Percentiles rank a stretch among this genome's conserved stretches.
These are phyloP conservation scores for Chaetomium globosum DNA, from an alignment of 2,329 filamentous ascomycete genomes.

Conservation along the genomic window DNA sequence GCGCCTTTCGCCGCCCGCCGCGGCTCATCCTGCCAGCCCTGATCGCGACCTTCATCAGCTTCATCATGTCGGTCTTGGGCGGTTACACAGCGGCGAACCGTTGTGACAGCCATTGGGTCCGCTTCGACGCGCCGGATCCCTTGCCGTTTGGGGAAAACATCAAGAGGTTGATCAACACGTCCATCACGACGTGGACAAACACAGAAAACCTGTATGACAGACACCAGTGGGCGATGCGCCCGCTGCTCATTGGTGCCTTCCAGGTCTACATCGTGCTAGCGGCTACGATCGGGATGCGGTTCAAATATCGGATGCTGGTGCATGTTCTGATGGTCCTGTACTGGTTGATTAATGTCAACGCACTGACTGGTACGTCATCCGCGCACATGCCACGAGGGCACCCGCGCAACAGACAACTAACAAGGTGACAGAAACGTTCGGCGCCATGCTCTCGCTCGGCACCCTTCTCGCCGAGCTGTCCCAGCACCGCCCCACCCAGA, in stretches of 20 bases:
- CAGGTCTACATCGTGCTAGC: constrained; percentile 53
- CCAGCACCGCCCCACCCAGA: constrained; percentile 50
- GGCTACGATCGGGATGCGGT: constrained; percentile 52
- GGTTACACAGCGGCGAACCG: constrained; percentile 52
- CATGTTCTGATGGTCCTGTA: constrained; percentile 52
- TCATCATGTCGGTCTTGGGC: constrained; percentile 52
- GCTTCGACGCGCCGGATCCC: constrained; percentile 51
- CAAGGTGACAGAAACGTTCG: constrained; percentile 53
- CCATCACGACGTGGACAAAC: constrained; percentile 54
- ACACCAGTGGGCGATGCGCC: constrained; percentile 58
- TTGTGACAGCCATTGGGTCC: constrained; percentile 55
- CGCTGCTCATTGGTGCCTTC: constrained; percentile 54
- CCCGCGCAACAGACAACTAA: constrained; percentile 16
- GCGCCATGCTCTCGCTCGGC: constrained; percentile 54
- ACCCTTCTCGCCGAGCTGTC: constrained; percentile 56
- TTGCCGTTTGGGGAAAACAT: constrained; percentile 51
- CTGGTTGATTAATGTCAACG: constrained; percentile 51
- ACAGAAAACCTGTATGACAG: constrained; percentile 56
- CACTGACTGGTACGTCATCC: constrained; percentile 48
- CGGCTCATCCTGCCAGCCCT: constrained; percentile 56
- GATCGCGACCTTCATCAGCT: constrained; percentile 54
- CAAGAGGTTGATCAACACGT: constrained; percentile 48
- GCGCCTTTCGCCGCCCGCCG: constrained; percentile 56
- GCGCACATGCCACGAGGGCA: background rate
- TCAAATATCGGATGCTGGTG: constrained; percentile 50